Percentiles rank a stretch among this genome's conserved stretches.
Conservation (phyloP, 2,329 filamentous ascomycete species). For the Pyrenochaeta sp. region DNA sequence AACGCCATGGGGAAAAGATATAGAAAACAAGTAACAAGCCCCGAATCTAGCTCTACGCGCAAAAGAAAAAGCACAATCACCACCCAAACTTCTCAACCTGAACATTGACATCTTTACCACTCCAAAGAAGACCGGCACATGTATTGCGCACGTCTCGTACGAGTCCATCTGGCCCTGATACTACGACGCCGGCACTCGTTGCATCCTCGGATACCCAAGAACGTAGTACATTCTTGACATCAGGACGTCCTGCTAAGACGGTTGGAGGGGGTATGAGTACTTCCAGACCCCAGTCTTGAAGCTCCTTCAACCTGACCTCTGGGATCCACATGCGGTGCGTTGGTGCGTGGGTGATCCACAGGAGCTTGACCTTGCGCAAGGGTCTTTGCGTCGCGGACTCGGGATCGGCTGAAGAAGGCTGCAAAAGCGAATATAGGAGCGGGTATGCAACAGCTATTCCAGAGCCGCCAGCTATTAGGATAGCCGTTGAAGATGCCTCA, state of each 20-base stretch:
- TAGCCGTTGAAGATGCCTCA: constrained; percentile 57
- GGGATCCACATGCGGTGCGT: constrained; percentile 65
- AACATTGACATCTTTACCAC: constrained; percentile 61
- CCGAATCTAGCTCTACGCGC: not conserved
- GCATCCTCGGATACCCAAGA: constrained; percentile 39
- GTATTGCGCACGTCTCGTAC: constrained; percentile 68
- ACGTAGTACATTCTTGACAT: constrained; percentile 58
- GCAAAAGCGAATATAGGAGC: constrained; percentile 62
- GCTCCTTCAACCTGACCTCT: constrained; percentile 57
- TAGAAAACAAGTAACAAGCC: not conserved
- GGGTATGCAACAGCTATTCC: constrained; percentile 72
- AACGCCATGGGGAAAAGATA: too few species aligned
- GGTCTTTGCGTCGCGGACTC: constrained; percentile 17
- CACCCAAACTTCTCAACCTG: constrained; percentile 74
- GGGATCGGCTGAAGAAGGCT: constrained; percentile 24
- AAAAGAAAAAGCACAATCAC: constrained; percentile 46
- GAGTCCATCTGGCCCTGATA: constrained; percentile 69
- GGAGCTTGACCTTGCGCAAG: constrained; percentile 56
- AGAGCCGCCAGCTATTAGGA: constrained; percentile 70
- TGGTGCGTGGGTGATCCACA: constrained; percentile 67
- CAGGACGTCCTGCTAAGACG: constrained; percentile 61
- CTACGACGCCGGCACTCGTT: constrained; percentile 61
- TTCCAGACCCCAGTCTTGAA: constrained; percentile 60
- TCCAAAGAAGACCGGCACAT: constrained; percentile 59
- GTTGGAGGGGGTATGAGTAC: constrained; percentile 66